These are phyloP conservation scores for Pseudopithomyces chartarum DNA, from an alignment of 2,329 filamentous ascomycete species.

Conservation along the genomic window DNA sequence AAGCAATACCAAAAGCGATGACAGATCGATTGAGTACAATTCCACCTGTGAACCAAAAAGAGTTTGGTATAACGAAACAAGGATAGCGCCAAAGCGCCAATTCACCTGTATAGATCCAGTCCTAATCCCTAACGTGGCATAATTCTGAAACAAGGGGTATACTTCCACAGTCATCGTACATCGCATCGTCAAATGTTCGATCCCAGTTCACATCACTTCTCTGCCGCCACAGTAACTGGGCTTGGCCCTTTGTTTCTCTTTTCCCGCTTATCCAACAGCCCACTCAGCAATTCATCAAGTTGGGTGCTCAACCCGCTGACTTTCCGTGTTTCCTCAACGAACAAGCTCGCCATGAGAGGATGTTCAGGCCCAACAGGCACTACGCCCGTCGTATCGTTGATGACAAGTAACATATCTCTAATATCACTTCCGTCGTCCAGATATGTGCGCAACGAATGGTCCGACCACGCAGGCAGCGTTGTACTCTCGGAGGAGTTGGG, in stretches of 20 bases:
- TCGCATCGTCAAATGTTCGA: not conserved
- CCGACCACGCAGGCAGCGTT: constrained; percentile 77
- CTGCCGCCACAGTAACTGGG: not conserved
- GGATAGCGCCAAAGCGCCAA: constrained; percentile 1
- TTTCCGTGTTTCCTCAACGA: constrained; percentile 84
- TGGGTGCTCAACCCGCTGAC: constrained; percentile 87
- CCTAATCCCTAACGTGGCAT: not conserved
- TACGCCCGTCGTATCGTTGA: constrained; percentile 89
- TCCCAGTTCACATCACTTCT: not conserved
- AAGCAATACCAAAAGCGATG: not conserved
- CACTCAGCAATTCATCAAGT: constrained; percentile 84
- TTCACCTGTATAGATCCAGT: not conserved
- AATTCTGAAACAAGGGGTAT: constrained; percentile 5
- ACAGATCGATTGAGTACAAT: not conserved
- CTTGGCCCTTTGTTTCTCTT: constrained; percentile 16
- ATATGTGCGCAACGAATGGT: constrained; percentile 82
- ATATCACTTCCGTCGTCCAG: constrained; percentile 90
- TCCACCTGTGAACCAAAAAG: not conserved
- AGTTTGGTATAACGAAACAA: not conserved
- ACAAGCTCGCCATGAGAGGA: constrained; percentile 78
- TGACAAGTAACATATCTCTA: constrained; percentile 84
- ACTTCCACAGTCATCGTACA: constrained; percentile 9
- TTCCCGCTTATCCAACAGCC: constrained; percentile 67
- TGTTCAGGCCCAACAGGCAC: constrained; percentile 81
- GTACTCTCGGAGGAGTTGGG: constrained; percentile 50